Conservation (phyloP, 306 rosid species). For the Trichosanthes cucumerina region DNA sequence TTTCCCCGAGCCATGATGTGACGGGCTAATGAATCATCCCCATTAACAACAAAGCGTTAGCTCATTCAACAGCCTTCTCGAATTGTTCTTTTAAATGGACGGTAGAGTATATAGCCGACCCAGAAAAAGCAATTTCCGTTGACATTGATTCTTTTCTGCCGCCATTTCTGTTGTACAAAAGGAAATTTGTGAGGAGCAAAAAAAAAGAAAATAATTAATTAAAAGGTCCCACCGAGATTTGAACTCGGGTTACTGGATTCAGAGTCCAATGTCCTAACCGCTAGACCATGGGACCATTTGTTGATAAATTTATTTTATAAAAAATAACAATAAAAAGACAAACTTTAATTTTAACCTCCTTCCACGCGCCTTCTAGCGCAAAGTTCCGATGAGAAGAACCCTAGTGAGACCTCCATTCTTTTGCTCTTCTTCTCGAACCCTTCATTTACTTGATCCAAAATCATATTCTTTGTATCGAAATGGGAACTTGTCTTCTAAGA, state of each 20-base stretch:
- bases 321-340: background rate
- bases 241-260: constrained; percentile 41
- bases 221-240: constrained; percentile 22
- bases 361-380: background rate
- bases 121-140: background rate
- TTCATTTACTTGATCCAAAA: constrained; percentile 4
- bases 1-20: background rate
- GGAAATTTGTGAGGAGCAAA: background rate
- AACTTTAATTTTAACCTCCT: background rate
- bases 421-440: constrained; percentile 2
- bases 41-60: background rate
- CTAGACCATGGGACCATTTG: constrained; percentile 12
- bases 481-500: constrained; percentile 20
- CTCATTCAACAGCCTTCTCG: background rate
- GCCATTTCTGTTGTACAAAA: background rate
- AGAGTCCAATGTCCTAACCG: constrained; percentile 45
- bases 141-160: background rate
- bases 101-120: background rate
- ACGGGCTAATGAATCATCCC: background rate
- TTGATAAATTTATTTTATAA: background rate
- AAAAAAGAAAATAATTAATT: background rate
- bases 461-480: constrained; percentile 1
- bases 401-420: constrained; percentile 16
- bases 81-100: background rate
- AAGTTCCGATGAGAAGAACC: constrained; percentile 27